Evolutionary conservation across 345 rosid genomes (phyloP).

Genomic region (Passiflora organensis): DNA sequence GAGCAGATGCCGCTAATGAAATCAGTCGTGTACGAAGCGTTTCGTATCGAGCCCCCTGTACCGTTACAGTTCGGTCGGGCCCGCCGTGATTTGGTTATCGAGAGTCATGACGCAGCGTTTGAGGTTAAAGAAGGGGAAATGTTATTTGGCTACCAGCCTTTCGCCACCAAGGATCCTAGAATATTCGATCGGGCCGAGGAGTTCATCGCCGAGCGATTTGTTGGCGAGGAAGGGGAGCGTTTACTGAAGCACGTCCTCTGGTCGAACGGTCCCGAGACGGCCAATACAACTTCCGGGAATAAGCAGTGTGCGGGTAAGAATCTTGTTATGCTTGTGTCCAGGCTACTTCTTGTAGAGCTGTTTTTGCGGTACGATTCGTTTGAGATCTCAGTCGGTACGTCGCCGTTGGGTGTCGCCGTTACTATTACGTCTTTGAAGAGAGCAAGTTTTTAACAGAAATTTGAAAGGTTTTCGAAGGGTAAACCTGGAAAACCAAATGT

Average conservation of each 20-base stretch:
- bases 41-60: constrained; percentile 92
- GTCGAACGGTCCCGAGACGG: constrained; percentile 88
- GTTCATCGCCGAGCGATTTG: constrained; percentile 71
- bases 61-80: constrained; percentile 65
- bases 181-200: constrained; percentile 65
- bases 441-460: neutral
- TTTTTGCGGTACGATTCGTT: constrained; percentile 81
- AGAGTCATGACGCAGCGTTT: constrained; percentile 74
- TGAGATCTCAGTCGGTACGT: constrained; percentile 44
- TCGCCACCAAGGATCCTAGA: constrained; percentile 76
- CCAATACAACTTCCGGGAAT: constrained; percentile 47
- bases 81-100: constrained; percentile 57
- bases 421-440: constrained; percentile 49
- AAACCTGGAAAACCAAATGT: neutral
- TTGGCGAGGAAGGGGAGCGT: constrained; percentile 69
- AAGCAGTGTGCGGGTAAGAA: constrained; percentile 91
- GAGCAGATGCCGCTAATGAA: constrained; percentile 77
- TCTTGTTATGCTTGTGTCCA: constrained; percentile 64
- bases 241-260: constrained; percentile 60
- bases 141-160: constrained; percentile 80
- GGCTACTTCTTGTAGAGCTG: constrained; percentile 67
- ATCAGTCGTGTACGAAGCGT: constrained; percentile 68
- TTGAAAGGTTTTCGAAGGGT: too few species aligned
- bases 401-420: constrained; percentile 49
- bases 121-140: constrained; percentile 72